Evolutionary conservation across 2,329 filamentous ascomycete species (phyloP), one percentile per base, ranked within the genome.

Genomic region (Atkinsonella texensis): DNA sequence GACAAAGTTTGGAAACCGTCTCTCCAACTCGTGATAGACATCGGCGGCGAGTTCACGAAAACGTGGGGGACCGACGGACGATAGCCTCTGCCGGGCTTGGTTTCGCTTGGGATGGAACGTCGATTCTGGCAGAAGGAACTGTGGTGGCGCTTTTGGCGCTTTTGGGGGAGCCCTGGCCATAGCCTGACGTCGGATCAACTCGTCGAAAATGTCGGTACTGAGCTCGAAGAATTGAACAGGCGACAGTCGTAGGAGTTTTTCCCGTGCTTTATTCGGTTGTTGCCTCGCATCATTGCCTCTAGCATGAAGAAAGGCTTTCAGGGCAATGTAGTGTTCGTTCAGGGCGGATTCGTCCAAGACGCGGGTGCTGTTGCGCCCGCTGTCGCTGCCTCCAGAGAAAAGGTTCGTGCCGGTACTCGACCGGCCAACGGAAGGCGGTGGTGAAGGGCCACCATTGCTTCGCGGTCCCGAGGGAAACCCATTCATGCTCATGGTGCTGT

Each of bases 41-140:
- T 98, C 93, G 42, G 89, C 95, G 10, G 89, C 91, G 7, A 98
- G 76, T 63, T 97, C 90, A 59, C 88, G 81, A 64, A 98, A 98
- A 53, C 91, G 79, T 28, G 88, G 84, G 20, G 86, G 83, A 3
- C 89, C 89, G 13, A 98, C 79, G 0, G 90, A 95, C 0, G 89
- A 91, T 18, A 98, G 79, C 67, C 95, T 94, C 68, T 96, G 89
- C 41, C 93, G 81, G n/a, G 93, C 93, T 67, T 97, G 90, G 65
- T 98, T 98, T 56, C 93, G 85, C 70, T 97, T 98, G 2, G 90
- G 89, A 67, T 98, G 93, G 69, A 97, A 97, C 56, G 83, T 85
- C 57, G 84, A 79, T 65, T 91, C 89, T n/a, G 93, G 88, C 23
- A 87, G 72, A 6, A 98, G 78, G 63, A 83, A 94, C 12, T 80